These are phyloP conservation scores for Tricholoma sp. DNA, from an alignment of 768 basidiomycete genomes.

Conservation along the genomic window DNA sequence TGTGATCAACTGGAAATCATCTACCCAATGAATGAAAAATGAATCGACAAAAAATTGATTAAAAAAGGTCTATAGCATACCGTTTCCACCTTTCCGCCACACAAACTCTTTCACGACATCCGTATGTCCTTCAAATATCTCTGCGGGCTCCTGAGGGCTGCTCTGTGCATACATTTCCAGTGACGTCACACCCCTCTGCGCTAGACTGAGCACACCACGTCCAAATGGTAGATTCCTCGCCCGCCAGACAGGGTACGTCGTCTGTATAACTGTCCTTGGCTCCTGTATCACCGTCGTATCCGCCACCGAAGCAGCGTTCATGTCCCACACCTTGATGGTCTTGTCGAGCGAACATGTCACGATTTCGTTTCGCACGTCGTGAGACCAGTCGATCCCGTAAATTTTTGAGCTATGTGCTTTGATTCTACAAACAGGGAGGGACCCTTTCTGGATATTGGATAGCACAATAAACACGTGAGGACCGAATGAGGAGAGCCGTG, in stretches of 20 bases:
- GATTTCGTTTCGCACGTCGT: constrained; percentile 65
- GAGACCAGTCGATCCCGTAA: constrained; percentile 97
- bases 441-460: constrained; percentile 67
- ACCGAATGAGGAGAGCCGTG: not conserved
- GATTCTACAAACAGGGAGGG: constrained; percentile 70
- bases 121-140: constrained; percentile 80
- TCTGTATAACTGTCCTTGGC: constrained; percentile 55
- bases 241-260: constrained; percentile 90
- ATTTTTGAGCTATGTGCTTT: constrained; percentile 87
- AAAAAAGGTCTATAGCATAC: constrained; percentile 24
- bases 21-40: constrained; percentile 10
- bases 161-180: constrained; percentile 76
- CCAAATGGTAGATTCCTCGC: constrained; percentile 93
- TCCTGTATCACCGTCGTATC: constrained; percentile 8
- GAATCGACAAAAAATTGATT: not conserved
- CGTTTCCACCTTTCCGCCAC: constrained; percentile 71
- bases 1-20: constrained; percentile 58
- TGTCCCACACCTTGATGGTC: constrained; percentile 86
- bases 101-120: constrained; percentile 98
- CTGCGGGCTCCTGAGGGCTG: constrained; percentile 45
- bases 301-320: constrained; percentile 23
- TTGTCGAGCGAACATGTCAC: constrained; percentile 95
- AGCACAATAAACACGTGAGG: not conserved
- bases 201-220: constrained; percentile 77
- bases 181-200: constrained; percentile 80